Evolutionary conservation across 2,329 filamentous ascomycete species (phyloP).

Genomic region (Thyridium curvatum): DNA sequence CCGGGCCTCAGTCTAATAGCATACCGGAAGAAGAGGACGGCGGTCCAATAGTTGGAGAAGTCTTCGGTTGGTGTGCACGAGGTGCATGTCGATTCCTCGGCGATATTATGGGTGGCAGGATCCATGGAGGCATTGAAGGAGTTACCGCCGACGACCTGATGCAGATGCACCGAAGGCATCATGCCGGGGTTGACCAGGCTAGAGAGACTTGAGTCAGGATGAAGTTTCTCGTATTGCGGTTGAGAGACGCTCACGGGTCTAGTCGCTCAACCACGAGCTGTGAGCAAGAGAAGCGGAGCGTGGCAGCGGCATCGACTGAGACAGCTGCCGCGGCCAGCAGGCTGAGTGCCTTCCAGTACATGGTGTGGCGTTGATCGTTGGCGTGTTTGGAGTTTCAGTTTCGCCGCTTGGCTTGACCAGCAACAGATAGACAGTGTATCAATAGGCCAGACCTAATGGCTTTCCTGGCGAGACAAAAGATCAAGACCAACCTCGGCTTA

Average conservation of each 20-base stretch:
- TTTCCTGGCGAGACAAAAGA: too few species aligned
- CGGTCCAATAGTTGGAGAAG: constrained; percentile 20
- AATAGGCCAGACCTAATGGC: too few species aligned
- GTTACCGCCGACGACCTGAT: constrained; percentile 9
- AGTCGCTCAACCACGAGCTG: constrained; percentile 8
- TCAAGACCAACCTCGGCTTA: too few species aligned
- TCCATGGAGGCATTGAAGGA: constrained; percentile 31
- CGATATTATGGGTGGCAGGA: constrained; percentile 11
- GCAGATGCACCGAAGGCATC: constrained; percentile 5
- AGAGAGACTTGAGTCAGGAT: background rate
- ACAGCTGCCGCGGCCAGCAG: constrained; percentile 3
- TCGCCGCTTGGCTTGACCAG: too few species aligned
- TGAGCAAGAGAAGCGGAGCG: constrained; percentile 9
- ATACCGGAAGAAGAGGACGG: constrained; percentile 15
- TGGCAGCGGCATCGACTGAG: constrained; percentile 5
- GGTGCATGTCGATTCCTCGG: constrained; percentile 18
- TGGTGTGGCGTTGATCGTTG: background rate
- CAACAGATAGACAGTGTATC: too few species aligned
- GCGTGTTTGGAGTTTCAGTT: too few species aligned
- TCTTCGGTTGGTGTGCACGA: constrained; percentile 24
- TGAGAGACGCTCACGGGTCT: constrained; percentile 4
- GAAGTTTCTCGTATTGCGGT: background rate
- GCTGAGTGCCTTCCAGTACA: constrained; percentile 3
- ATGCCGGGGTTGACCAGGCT: constrained; percentile 8
- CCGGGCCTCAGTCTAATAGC: too few species aligned